Conservation (phyloP, 2,329 filamentous ascomycete species). For the Fusarium palustre region DNA sequence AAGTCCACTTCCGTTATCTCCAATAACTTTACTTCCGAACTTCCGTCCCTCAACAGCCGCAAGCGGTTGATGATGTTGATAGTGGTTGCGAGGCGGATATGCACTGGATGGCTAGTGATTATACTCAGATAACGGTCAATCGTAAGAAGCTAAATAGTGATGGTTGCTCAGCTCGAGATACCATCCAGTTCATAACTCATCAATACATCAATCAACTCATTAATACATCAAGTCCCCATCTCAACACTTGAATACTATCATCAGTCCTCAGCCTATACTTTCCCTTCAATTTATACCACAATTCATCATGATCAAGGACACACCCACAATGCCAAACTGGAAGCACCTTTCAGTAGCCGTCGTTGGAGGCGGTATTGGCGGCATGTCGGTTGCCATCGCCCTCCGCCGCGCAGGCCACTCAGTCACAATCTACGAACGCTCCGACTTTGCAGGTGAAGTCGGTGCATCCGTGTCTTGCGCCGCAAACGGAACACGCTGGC, state of each 20-base stretch:
- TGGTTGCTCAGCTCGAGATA: conserved; percentile 11
- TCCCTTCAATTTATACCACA: neutral
- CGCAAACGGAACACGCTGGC: conserved; percentile 76
- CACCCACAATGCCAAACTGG: conserved; percentile 53
- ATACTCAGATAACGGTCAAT: neutral
- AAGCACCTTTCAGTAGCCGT: conserved; percentile 58
- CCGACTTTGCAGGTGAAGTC: conserved; percentile 75
- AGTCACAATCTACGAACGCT: conserved; percentile 73
- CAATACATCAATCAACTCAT: neutral
- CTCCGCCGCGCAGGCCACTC: conserved; percentile 60
- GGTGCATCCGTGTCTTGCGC: conserved; percentile 76
- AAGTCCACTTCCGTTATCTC: conserved; percentile 16
- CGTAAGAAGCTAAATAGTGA: conserved; percentile 38
- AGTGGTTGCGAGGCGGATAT: conserved; percentile 17
- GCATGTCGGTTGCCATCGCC: conserved; percentile 60
- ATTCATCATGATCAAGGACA: conserved; percentile 32
- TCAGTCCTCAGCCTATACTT: neutral
- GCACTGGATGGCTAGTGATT: conserved; percentile 3
- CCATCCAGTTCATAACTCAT: conserved; percentile 1
- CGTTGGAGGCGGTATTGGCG: conserved; percentile 62
- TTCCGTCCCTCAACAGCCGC: conserved; percentile 22
- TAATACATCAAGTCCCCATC: neutral
- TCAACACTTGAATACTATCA: neutral
- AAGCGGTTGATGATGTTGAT: conserved; percentile 13
- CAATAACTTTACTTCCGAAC: conserved; percentile 8